Percentiles rank a stretch among this genome's conserved stretches.
Conservation (phyloP, 73 alveolate species). For the Symbiodinium pilosum region DNA sequence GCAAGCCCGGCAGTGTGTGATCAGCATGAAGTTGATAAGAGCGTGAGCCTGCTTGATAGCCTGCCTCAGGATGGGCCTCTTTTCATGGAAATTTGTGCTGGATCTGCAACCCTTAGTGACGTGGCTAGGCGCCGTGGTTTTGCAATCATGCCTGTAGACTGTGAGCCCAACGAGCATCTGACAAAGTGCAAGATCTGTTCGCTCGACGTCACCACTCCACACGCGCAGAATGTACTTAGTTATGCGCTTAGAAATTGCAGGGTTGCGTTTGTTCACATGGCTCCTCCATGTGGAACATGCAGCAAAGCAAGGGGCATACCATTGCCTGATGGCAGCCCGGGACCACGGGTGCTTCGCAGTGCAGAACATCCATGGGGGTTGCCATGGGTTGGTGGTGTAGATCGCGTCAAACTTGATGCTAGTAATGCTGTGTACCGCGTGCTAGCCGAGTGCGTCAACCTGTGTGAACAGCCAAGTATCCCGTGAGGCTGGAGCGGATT, state of each 20-base stretch:
- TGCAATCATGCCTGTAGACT: background rate
- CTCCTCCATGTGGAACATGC: slow-evolving; percentile 14
- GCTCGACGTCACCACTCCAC: background rate
- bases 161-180: background rate
- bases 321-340: background rate
- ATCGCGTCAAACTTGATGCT: background rate
- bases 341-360: background rate
- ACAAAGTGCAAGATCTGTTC: background rate
- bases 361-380: background rate
- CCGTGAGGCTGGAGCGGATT: background rate
- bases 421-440: too few species aligned
- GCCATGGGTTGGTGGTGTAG: background rate
- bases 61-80: background rate
- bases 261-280: background rate
- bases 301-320: slow-evolving; percentile 12
- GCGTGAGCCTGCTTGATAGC: background rate
- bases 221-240: background rate
- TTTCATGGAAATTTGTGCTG: slow-evolving; percentile 8
- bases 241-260: background rate
- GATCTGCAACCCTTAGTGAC: background rate
- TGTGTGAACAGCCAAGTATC: too few species aligned
- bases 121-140: background rate
- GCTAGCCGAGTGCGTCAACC: too few species aligned
- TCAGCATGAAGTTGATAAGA: background rate
- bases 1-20: background rate